Evolutionary conservation across 2,329 filamentous ascomycete species (phyloP), one percentile per base, ranked within the genome.

Genomic region (Pestalotiopsis sp.): DNA sequence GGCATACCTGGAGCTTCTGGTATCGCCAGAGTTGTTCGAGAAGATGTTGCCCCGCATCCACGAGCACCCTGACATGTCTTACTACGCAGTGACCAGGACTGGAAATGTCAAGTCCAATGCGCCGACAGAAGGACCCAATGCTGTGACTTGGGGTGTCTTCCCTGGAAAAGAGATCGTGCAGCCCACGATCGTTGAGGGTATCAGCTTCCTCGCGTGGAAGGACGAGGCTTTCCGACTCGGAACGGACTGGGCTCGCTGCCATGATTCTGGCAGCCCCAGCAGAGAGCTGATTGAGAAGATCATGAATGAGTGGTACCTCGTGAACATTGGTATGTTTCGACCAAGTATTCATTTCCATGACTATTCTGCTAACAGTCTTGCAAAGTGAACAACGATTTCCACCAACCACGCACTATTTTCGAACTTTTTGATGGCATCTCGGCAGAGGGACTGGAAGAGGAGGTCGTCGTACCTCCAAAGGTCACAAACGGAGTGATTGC

Each of bases 121-220:
- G 1, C 90, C 91, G 9, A 89, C 90, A 25, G 94, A 97, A 74
- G 93, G 94, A 5, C 96, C 96, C 49, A 99, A 99, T 76, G 96
- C 96, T n/a, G 93, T 99, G 64, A 99, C 96, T 1, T 99, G 96
- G 96, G 96, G 96, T 81, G 97, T 99, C 41, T 99, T 98, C 84
- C 95, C 96, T 0, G 96, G 96, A 69, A 97, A 98, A 80, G 96
- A 99, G 81, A 98, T 99, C 78, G 95, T 99, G n/a, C 96, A 99
- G 81, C 96, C 96, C 14, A 99, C 96, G n/a, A 98, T 99, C 76
- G 96, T 99, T 66, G 96, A 99, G 83, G 97, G 94, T 20, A 92
- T 99, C 79, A 97, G 94, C 79, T 99, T 99, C 87, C 85, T 99
- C 67, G 96, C 96, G 2, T 99, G 96, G 96, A 97, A 97, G 82